phyloP scores from a whole-genome alignment of 106 monocot genomes.

The Platanthera guangdongensis region DNA sequence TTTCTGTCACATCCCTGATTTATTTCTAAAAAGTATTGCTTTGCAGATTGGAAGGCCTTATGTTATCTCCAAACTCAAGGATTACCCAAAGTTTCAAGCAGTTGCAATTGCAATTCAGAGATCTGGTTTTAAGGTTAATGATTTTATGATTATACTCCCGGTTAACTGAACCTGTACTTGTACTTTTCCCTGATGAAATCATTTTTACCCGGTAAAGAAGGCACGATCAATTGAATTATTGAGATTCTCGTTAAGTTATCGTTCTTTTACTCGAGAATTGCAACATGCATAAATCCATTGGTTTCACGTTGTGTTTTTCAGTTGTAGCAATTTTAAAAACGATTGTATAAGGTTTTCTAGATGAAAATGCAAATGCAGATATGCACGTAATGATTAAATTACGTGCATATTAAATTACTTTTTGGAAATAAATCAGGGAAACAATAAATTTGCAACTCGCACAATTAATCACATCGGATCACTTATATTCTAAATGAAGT shows the following conservation, averaged over 20 bases:
- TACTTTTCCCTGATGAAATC: neutral
- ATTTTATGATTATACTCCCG: neutral
- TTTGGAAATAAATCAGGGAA: no score
- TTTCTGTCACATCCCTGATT: neutral
- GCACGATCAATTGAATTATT: neutral
- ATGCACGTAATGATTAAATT: no score
- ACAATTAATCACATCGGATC: no score
- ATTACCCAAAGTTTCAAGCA: constrained; percentile 97
- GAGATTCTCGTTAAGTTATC: neutral
- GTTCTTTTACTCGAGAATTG: neutral
- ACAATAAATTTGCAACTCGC: no score
- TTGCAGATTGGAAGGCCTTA: constrained; percentile 86
- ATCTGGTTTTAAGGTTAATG: constrained; percentile 90
- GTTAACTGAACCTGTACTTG: neutral
- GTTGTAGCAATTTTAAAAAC: no score
- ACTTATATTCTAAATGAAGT: no score
- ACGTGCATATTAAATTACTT: no score
- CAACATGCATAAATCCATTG: neutral
- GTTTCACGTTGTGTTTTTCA: neutral
- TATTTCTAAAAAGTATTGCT: constrained; percentile 2
- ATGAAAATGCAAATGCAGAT: no score
- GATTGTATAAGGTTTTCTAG: no score
- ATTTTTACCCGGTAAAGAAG: neutral
- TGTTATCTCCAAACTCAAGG: constrained; percentile 87
- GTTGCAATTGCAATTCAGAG: constrained; percentile 98